Evolutionary conservation across 2,329 filamentous ascomycete genomes (phyloP).

Genomic region (Exophiala bonariae): DNA sequence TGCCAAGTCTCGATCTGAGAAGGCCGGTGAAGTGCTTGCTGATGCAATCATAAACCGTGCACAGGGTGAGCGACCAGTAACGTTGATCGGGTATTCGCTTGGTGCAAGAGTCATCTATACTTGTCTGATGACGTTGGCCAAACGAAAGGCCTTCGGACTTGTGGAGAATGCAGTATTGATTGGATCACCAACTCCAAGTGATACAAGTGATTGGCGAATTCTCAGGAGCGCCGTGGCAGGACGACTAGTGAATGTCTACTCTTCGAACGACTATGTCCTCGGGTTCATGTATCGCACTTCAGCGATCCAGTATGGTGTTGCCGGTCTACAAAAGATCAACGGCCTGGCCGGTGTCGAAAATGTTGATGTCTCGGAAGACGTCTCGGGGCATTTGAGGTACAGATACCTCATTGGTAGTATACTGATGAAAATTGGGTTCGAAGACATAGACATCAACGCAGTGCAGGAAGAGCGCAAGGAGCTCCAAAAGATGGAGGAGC

Average conservation of each 20-base stretch:
- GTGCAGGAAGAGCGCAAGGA: conserved; percentile 45
- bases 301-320: conserved; percentile 78
- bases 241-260: conserved; percentile 83
- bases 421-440: conserved; percentile 66
- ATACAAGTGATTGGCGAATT: conserved; percentile 70
- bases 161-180: conserved; percentile 82
- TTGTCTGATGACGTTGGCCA: conserved; percentile 74
- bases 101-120: conserved; percentile 81
- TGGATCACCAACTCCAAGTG: conserved; percentile 74
- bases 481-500: conserved; percentile 38
- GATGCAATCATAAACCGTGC: conserved; percentile 80
- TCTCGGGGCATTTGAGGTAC: conserved; percentile 71
- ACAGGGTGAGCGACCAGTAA: conserved; percentile 79
- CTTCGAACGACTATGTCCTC: conserved; percentile 81
- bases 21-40: conserved; percentile 76
- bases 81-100: conserved; percentile 77
- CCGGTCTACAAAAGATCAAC: conserved; percentile 74
- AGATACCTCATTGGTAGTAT: conserved; percentile 67
- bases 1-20: conserved; percentile 73
- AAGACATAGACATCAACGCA: conserved; percentile 58
- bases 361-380: conserved; percentile 63
- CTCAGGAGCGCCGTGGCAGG: conserved; percentile 78
- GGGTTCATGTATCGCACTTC: conserved; percentile 85
- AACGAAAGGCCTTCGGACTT: conserved; percentile 77
- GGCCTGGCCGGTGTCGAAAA: conserved; percentile 59